These are phyloP conservation scores for Boletellus deceptivus DNA, from an alignment of 1,284 basidiomycete species.

Conservation along the genomic window DNA sequence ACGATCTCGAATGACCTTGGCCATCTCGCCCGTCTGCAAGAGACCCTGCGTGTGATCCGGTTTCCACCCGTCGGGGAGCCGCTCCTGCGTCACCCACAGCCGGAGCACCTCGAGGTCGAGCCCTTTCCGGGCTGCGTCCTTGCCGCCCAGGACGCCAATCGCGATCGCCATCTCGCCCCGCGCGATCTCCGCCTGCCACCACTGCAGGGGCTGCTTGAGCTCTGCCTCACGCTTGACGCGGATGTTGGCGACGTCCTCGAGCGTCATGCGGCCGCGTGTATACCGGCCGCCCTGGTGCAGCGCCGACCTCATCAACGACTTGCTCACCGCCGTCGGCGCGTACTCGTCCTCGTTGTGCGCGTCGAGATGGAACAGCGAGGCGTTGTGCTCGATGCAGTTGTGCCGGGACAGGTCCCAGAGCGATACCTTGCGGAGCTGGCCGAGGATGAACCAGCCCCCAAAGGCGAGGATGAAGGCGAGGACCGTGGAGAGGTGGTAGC, in stretches of 20 bases:
- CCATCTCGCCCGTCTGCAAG: slow-evolving; percentile 31
- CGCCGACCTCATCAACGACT: slow-evolving; percentile 23
- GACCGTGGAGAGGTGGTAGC: slow-evolving; percentile 36
- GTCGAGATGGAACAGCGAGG: slow-evolving; percentile 40
- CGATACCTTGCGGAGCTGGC: slow-evolving; percentile 29
- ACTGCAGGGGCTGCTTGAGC: slow-evolving; percentile 36
- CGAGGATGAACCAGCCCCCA: slow-evolving; percentile 30
- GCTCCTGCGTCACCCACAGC: slow-evolving; percentile 50
- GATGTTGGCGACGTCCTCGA: slow-evolving; percentile 44
- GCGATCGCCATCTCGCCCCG: slow-evolving; percentile 67
- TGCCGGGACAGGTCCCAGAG: slow-evolving; percentile 43
- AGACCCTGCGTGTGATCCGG: slow-evolving; percentile 47
- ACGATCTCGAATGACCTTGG: slow-evolving; percentile 25
- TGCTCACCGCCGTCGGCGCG: slow-evolving; percentile 29
- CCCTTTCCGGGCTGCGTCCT: slow-evolving; percentile 29
- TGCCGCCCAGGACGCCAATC: slow-evolving; percentile 42
- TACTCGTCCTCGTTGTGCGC: slow-evolving; percentile 26
- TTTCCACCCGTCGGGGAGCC: slow-evolving; percentile 52
- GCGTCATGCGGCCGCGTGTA: slow-evolving; percentile 18
- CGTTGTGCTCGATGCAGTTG: slow-evolving; percentile 38
- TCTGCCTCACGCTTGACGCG: slow-evolving; percentile 45
- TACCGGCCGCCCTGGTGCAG: slow-evolving; percentile 22
- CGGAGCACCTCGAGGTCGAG: slow-evolving; percentile 45
- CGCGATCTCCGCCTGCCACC: slow-evolving; percentile 52
- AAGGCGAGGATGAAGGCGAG: slow-evolving; percentile 35